These are phyloP conservation scores for Paramyrothecium roridum DNA, from an alignment of 2,329 filamentous ascomycete species.

Conservation along the genomic window DNA sequence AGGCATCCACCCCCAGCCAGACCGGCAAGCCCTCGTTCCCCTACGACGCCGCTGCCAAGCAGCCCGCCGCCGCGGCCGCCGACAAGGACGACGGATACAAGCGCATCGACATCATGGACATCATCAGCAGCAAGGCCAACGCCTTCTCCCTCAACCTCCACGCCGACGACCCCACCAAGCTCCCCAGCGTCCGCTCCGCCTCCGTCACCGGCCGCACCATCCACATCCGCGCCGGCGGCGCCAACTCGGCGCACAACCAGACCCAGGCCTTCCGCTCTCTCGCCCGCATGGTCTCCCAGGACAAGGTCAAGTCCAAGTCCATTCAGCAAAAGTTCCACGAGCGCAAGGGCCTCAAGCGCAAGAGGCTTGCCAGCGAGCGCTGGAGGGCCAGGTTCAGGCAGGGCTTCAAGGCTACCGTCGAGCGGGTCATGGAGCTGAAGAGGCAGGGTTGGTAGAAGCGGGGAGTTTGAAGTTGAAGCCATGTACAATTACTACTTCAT, in stretches of 20 bases:
- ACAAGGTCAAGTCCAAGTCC: slow-evolving; percentile 56
- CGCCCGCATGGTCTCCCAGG: slow-evolving; percentile 37
- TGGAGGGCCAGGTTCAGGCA: slow-evolving; percentile 67
- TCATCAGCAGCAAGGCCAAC: slow-evolving; percentile 27
- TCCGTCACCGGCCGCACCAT: slow-evolving; percentile 35
- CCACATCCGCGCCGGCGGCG: slow-evolving; percentile 26
- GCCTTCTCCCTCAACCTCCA: slow-evolving; percentile 12
- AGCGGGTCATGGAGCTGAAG: slow-evolving; percentile 65
- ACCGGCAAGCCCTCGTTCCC: slow-evolving; percentile 5
- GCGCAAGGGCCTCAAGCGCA: slow-evolving; percentile 71
- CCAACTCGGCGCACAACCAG: slow-evolving; percentile 33
- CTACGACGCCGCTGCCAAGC: slow-evolving; percentile 21
- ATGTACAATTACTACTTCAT: slow-evolving; percentile 15
- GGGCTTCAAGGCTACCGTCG: slow-evolving; percentile 64
- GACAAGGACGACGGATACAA: not conserved
- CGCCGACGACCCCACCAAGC: slow-evolving; percentile 18
- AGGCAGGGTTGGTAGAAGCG: slow-evolving; percentile 70
- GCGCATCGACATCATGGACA: slow-evolving; percentile 27
- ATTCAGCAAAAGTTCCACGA: slow-evolving; percentile 68
- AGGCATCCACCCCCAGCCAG: not conserved
- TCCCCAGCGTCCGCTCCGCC: slow-evolving; percentile 24
- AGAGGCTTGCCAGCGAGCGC: slow-evolving; percentile 66
- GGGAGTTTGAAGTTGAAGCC: not conserved
- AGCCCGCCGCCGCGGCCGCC: slow-evolving; percentile 9
- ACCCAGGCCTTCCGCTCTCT: slow-evolving; percentile 42